These are phyloP conservation scores for Begonia masoniana DNA, from an alignment of 306 rosid genomes.

Conservation along the genomic window DNA sequence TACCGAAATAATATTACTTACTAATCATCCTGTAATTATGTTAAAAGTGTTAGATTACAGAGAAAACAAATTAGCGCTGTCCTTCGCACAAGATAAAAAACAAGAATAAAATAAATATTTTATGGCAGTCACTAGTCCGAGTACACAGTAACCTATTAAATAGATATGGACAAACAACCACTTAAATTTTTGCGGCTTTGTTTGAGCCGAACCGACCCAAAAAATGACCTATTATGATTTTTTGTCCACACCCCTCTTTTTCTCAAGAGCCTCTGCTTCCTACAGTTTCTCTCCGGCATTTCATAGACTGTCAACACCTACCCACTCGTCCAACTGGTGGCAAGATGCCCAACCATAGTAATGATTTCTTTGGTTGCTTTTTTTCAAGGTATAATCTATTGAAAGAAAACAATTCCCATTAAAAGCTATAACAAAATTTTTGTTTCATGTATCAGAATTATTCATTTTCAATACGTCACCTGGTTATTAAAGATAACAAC, in stretches of 20 bases:
- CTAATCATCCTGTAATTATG: not conserved
- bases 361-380: conserved; percentile 48
- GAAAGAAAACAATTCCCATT: conserved; percentile 15
- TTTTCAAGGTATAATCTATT: conserved; percentile 29
- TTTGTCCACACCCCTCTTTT: conserved; percentile 60
- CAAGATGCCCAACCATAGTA: conserved; percentile 58
- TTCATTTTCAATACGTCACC: no score
- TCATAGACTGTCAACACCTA: conserved; percentile 71
- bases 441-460: not conserved
- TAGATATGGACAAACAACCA: conserved; percentile 28
- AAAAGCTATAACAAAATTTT: conserved; percentile 6
- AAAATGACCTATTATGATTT: conserved; percentile 44
- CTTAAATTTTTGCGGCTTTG: conserved; percentile 48
- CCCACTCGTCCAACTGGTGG: conserved; percentile 99
- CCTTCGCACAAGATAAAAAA: not conserved
- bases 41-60: not conserved
- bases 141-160: not conserved
- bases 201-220: conserved; percentile 63
- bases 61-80: not conserved
- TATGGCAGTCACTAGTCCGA: not conserved
- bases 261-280: conserved; percentile 57
- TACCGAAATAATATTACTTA: no score
- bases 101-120: not conserved
- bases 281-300: conserved; percentile 55
- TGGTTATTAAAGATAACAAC: no score